Base-by-base conservation (phyloP, 495 filamentous ascomycete genomes). In the Terfezia claveryi region DNA sequence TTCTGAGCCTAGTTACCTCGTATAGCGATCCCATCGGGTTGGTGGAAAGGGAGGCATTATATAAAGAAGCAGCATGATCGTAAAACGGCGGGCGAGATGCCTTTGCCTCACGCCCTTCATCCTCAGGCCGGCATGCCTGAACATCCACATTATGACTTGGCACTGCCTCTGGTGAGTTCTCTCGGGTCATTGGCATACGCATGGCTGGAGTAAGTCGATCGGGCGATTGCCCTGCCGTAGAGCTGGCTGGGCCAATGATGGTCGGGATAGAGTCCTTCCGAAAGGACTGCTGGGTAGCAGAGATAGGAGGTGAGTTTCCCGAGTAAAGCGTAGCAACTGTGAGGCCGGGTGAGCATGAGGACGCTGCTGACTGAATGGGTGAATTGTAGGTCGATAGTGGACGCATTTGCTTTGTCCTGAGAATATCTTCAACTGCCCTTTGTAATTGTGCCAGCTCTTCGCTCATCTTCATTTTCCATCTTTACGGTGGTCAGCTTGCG, bases 11-110 rank as follows among this genome's bases (percentile, higher is more conserved):
- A 8, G 76, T 79, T 36, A 79, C 76, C 57, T 78, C 76, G 60
- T 76, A 79, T 23, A 79, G 61, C 64, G 73, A 77, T 54, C 73
- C 71, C 74, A 79, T 78, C 0, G 76, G 76, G 6, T 73, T 75
- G 1, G 74, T 68, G 32, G 78, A 73, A 37, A 78, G 54, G 9
- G 70, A 46, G 4, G 41, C 41, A 9, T 20, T 46, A 46, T 46
- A 14, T 20, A 46, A 46, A 14, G 41, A 14, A 20, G 41, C 12
- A 20, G 12, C 12, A 9, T 46, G 41, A 14, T 46, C 41, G 8
- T 46, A 46, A 20, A 2, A 46, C 41, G 12, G 41, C 17, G 41
- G 41, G 14, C 41, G 12, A 14, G 41, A 46, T 14, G 12, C 17
- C 41, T 46, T 46, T 14, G 12, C 41, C 41, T 9, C 41, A 5